Conservation (phyloP, 345 rosid species). For the Cochlearia excelsa region DNA sequence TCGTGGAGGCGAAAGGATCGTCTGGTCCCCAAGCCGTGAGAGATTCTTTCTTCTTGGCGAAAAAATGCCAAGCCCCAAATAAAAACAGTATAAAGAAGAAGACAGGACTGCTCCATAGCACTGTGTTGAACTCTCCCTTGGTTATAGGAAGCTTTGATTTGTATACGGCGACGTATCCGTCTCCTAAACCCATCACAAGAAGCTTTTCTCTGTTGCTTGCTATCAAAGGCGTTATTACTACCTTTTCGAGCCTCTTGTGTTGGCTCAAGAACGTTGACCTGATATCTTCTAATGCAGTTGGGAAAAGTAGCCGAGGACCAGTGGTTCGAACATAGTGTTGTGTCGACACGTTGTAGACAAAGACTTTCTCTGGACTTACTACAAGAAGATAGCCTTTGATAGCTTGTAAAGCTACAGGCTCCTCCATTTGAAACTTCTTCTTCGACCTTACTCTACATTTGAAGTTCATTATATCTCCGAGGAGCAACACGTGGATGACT, state of each 20-base stretch:
- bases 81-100: conserved; percentile 74
- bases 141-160: conserved; percentile 63
- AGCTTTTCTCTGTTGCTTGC: conserved; percentile 83
- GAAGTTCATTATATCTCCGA: conserved; percentile 83
- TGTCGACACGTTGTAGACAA: conserved; percentile 76
- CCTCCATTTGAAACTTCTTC: conserved; percentile 62
- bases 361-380: conserved; percentile 59
- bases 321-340: conserved; percentile 71
- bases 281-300: conserved; percentile 69
- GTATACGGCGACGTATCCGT: conserved; percentile 76
- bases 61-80: conserved; percentile 89
- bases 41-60: conserved; percentile 93
- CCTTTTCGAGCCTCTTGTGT: conserved; percentile 24
- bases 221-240: conserved; percentile 45
- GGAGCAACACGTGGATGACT: conserved; percentile 65
- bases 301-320: conserved; percentile 70
- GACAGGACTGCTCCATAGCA: conserved; percentile 87
- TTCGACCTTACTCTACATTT: conserved; percentile 90
- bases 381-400: conserved; percentile 81
- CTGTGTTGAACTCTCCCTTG: conserved; percentile 63
- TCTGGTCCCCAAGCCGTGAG: conserved; percentile 94
- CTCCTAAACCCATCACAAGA: conserved; percentile 71
- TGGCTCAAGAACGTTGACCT: conserved; percentile 65
- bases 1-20: conserved; percentile 64
- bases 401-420: conserved; percentile 67